Conservation (phyloP, 202 grass and related monocot species). For the Carex arenaria region DNA sequence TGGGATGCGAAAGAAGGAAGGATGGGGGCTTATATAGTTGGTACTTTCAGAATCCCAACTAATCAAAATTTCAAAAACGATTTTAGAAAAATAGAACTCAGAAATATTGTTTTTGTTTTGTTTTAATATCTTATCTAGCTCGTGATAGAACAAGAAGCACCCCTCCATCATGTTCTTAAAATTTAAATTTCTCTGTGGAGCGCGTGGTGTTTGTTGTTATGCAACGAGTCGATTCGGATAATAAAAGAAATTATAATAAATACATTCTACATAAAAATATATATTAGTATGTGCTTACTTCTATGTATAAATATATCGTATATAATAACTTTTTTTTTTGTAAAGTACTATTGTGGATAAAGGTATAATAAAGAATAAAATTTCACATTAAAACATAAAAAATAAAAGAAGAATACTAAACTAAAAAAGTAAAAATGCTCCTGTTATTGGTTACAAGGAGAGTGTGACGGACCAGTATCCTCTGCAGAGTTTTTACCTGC, state of each 20-base stretch:
- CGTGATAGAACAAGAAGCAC: conserved; percentile 18
- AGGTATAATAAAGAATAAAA: background rate
- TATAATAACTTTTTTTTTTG: background rate
- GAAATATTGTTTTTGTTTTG: conserved; percentile 2
- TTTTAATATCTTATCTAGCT: conserved; percentile 23
- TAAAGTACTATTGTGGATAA: background rate
- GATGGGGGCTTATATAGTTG: conserved; percentile 36
- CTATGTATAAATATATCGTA: background rate
- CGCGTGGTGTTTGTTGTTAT: background rate
- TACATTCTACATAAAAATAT: background rate
- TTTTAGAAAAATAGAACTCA: background rate
- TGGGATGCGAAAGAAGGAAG: conserved; percentile 17
- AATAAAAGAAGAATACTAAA: background rate
- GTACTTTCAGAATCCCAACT: conserved; percentile 26
- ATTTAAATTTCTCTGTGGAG: background rate
- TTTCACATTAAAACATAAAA: background rate
- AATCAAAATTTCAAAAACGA: conserved; percentile 26
- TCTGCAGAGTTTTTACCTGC: too few relatives aligned
- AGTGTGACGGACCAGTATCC: too few relatives aligned
- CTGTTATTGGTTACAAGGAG: background rate
- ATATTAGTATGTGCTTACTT: background rate
- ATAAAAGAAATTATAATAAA: background rate
- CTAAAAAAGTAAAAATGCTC: background rate
- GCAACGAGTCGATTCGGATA: background rate
- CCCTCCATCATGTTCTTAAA: conserved; percentile 25